These are phyloP conservation scores for Lactarius akahatsu DNA, from an alignment of 768 basidiomycete genomes.

Conservation along the genomic window DNA sequence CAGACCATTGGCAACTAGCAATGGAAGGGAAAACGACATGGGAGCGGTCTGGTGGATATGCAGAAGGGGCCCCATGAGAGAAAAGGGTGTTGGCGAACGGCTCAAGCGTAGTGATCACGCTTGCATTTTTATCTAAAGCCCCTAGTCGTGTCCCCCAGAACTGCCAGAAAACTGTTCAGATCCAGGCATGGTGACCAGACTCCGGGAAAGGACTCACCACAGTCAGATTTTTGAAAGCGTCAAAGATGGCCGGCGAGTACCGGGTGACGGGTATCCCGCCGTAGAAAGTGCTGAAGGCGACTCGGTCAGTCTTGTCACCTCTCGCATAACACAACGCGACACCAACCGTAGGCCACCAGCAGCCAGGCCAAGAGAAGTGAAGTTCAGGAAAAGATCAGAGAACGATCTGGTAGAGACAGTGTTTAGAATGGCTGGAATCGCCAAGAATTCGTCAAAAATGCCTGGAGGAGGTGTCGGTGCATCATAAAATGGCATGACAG, in stretches of 20 bases:
- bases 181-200: not conserved
- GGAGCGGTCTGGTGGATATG: slow-evolving; percentile 22
- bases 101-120: not conserved
- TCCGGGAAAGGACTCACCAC: not conserved
- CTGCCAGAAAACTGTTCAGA: not conserved
- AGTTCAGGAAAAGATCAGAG: not conserved
- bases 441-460: slow-evolving; percentile 29
- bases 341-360: not conserved
- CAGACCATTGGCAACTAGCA: not conserved
- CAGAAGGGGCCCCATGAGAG: slow-evolving; percentile 18
- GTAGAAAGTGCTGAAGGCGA: not conserved
- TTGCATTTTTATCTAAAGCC: slow-evolving; percentile 2
- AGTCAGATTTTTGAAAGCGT: not conserved
- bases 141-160: slow-evolving; percentile 4
- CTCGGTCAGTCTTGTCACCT: not conserved
- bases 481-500: slow-evolving; percentile 25
- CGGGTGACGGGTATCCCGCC: not conserved
- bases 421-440: slow-evolving; percentile 2
- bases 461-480: slow-evolving; percentile 24
- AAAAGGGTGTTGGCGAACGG: slow-evolving; percentile 3
- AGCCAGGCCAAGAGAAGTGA: not conserved
- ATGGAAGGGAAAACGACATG: slow-evolving; percentile 6
- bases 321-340: not conserved
- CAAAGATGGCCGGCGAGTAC: slow-evolving; percentile 7
- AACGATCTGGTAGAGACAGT: slow-evolving; percentile 3